phyloP scores from a whole-genome alignment of 306 rosid species.

The Quercus ilex region DNA sequence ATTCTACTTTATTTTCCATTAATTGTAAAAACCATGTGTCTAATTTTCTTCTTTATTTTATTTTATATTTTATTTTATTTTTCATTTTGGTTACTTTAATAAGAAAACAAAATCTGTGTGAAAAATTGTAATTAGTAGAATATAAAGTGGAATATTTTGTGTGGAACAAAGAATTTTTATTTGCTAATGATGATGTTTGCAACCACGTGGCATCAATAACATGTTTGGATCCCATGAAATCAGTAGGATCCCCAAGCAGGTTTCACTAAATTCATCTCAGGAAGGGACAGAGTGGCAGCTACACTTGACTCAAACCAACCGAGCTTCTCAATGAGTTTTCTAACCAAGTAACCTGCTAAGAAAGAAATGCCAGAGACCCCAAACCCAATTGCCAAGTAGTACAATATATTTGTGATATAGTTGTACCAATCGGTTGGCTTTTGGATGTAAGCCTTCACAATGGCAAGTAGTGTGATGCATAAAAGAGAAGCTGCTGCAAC shows the following conservation, averaged over 20 bases:
- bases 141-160: no score
- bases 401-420: slow-evolving; percentile 43
- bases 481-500: slow-evolving; percentile 66
- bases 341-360: slow-evolving; percentile 49
- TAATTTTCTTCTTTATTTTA: no score
- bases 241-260: slow-evolving; percentile 34
- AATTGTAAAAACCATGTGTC: no score
- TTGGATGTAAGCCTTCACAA: slow-evolving; percentile 50
- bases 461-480: slow-evolving; percentile 62
- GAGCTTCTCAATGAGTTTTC: slow-evolving; percentile 36
- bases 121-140: no score
- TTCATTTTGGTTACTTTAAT: no score
- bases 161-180: background rate
- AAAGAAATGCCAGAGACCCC: slow-evolving; percentile 58
- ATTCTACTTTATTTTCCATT: no score
- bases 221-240: background rate
- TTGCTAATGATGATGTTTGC: background rate
- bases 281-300: slow-evolving; percentile 13
- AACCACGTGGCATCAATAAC: background rate
- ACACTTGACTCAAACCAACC: slow-evolving; percentile 50
- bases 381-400: slow-evolving; percentile 42
- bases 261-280: slow-evolving; percentile 21
- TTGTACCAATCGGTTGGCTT: slow-evolving; percentile 28
- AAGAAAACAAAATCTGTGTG: no score
- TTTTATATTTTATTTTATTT: no score